Percentiles rank a stretch among this genome's conserved stretches.
phyloP scores from a whole-genome alignment of 2,329 filamentous ascomycete genomes.

The Trichoderma aggressivum region DNA sequence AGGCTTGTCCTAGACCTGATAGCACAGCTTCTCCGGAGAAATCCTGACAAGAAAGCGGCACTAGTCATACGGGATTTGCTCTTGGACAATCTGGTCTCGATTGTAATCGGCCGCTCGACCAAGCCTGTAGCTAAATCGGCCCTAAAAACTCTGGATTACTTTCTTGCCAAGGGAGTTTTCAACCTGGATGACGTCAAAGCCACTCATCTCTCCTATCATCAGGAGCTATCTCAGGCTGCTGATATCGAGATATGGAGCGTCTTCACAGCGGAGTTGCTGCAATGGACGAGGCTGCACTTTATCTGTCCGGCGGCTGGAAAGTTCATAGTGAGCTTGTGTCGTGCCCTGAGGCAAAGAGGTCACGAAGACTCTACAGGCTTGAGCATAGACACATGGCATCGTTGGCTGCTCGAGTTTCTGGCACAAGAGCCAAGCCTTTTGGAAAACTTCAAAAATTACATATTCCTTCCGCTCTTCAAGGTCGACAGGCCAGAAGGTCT shows the following conservation, averaged over 20 bases:
- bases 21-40: slow-evolving; percentile 47
- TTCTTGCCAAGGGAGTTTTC: slow-evolving; percentile 60
- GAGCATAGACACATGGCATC: slow-evolving; percentile 49
- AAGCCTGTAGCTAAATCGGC: slow-evolving; percentile 67
- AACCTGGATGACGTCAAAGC: slow-evolving; percentile 43
- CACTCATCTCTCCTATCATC: slow-evolving; percentile 42
- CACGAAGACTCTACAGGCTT: slow-evolving; percentile 26
- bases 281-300: slow-evolving; percentile 56
- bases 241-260: slow-evolving; percentile 45
- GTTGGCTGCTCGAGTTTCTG: slow-evolving; percentile 54
- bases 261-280: slow-evolving; percentile 47
- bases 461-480: slow-evolving; percentile 62
- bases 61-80: slow-evolving; percentile 43
- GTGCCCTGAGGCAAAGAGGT: slow-evolving; percentile 38
- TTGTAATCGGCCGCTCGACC: slow-evolving; percentile 58
- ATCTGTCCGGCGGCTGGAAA: slow-evolving; percentile 60
- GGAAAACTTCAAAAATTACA: slow-evolving; percentile 62
- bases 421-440: slow-evolving; percentile 48
- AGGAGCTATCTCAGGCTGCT: slow-evolving; percentile 21
- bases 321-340: slow-evolving; percentile 57
- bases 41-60: slow-evolving; percentile 42
- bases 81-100: slow-evolving; percentile 52
- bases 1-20: slow-evolving; percentile 59
- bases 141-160: slow-evolving; percentile 63
- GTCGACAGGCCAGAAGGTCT: slow-evolving; percentile 52